These are phyloP conservation scores for Pestalotiopsis fici DNA, from an alignment of 2,329 filamentous ascomycete genomes.

Conservation along the genomic window DNA sequence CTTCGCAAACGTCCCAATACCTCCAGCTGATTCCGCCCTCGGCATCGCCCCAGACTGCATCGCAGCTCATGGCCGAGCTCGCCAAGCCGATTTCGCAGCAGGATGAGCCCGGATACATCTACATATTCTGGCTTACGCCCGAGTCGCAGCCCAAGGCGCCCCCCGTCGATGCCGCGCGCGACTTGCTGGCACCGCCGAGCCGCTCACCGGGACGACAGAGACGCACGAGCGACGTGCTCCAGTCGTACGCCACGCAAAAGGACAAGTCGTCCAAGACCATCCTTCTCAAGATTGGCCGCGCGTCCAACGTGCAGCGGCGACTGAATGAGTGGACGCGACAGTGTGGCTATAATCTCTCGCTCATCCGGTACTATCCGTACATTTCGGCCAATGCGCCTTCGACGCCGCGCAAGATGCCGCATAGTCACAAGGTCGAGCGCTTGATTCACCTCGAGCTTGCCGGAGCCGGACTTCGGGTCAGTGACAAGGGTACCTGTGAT, in stretches of 20 bases:
- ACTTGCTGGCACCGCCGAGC: conserved; percentile 54
- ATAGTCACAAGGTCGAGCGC: conserved; percentile 85
- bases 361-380: conserved; percentile 93
- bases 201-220: conserved; percentile 40
- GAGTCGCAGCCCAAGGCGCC: conserved; percentile 54
- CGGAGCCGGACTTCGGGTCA: conserved; percentile 56
- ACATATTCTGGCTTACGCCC: conserved; percentile 96
- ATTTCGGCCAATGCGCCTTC: conserved; percentile 45
- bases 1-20: conserved; percentile 44
- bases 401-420: conserved; percentile 71
- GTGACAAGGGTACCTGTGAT: conserved; percentile 61
- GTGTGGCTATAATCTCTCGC: conserved; percentile 84
- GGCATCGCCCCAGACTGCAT: conserved; percentile 68
- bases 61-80: conserved; percentile 74
- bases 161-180: conserved; percentile 59
- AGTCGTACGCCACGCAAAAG: conserved; percentile 44
- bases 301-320: conserved; percentile 83
- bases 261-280: conserved; percentile 54
- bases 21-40: conserved; percentile 70
- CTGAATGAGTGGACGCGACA: conserved; percentile 93
- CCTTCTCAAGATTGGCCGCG: conserved; percentile 67
- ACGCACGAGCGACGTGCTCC: conserved; percentile 56
- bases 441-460: conserved; percentile 88
- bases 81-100: conserved; percentile 70
- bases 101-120: conserved; percentile 90